Conservation (phyloP, 371 early-diverging fungal species). For the Mycotypha africana region DNA sequence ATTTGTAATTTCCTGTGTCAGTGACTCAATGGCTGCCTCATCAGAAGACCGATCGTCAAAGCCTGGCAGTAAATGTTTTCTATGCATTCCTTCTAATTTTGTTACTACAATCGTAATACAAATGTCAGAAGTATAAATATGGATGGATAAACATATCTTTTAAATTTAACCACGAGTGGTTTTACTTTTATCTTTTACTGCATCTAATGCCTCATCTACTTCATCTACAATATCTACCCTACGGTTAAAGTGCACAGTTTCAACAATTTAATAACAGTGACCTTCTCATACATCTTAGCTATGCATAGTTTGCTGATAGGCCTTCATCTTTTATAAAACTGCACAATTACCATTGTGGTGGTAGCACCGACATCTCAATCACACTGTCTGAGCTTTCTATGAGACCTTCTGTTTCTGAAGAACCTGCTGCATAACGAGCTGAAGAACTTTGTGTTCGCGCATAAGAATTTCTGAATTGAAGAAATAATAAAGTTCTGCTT, state of each 20-base stretch:
- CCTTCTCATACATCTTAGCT: too few relatives aligned
- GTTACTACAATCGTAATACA: constrained; percentile 46
- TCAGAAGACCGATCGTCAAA: constrained; percentile 87
- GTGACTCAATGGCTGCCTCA: constrained; percentile 77
- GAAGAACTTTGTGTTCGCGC: constrained; percentile 54
- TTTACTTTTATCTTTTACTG: constrained; percentile 63
- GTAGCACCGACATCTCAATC: constrained; percentile 74
- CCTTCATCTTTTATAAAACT: too few relatives aligned
- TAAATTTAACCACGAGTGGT: neutral
- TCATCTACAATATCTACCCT: constrained; percentile 90
- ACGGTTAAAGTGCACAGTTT: neutral
- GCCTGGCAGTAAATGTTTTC: constrained; percentile 87
- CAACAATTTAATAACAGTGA: too few relatives aligned
- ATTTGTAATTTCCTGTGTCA: constrained; percentile 79
- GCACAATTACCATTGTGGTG: constrained; percentile 72
- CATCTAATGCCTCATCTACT: constrained; percentile 56
- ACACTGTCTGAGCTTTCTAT: constrained; percentile 63
- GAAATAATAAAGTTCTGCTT: constrained; percentile 84
- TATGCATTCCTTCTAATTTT: constrained; percentile 81
- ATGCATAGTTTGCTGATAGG: too few relatives aligned
- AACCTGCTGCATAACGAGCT: constrained; percentile 29
- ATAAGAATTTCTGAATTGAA: constrained; percentile 91
- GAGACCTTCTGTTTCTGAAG: constrained; percentile 56
- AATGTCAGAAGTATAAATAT: neutral
- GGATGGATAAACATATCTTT: neutral